These are phyloP conservation scores for Dimocarpus longan DNA, from an alignment of 345 rosid genomes.

Conservation along the genomic window DNA sequence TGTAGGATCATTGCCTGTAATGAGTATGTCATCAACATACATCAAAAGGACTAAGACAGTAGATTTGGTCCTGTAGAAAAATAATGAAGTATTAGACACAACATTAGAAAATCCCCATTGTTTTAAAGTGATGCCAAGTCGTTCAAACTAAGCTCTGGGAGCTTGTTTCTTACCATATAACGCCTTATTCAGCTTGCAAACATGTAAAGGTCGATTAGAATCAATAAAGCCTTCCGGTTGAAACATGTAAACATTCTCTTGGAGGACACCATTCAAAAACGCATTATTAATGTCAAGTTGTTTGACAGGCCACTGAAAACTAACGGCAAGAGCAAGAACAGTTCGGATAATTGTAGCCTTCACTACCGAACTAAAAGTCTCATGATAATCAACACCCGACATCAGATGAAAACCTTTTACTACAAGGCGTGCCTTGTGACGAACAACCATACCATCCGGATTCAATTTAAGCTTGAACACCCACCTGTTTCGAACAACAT, in stretches of 20 bases:
- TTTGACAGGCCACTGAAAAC: not conserved
- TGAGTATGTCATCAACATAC: too few relatives aligned
- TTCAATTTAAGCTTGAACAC: not conserved
- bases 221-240: too few relatives aligned
- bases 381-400: not conserved
- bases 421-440: not conserved
- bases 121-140: too few relatives aligned
- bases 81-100: too few relatives aligned
- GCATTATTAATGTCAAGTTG: not conserved
- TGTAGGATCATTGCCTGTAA: too few relatives aligned
- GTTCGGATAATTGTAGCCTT: not conserved
- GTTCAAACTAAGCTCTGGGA: too few relatives aligned
- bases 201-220: too few relatives aligned
- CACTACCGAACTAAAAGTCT: not conserved
- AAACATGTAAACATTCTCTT: not conserved
- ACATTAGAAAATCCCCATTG: too few relatives aligned
- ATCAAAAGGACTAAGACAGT: too few relatives aligned
- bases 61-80: too few relatives aligned
- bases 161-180: too few relatives aligned
- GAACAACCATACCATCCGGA: not conserved
- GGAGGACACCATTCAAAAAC: not conserved
- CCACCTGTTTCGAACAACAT: not conserved
- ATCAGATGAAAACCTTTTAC: not conserved
- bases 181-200: too few relatives aligned
- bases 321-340: not conserved